These are phyloP conservation scores for Suhomyces bolitotheri DNA, from an alignment of 1,139 yeast species.

Conservation along the genomic window DNA sequence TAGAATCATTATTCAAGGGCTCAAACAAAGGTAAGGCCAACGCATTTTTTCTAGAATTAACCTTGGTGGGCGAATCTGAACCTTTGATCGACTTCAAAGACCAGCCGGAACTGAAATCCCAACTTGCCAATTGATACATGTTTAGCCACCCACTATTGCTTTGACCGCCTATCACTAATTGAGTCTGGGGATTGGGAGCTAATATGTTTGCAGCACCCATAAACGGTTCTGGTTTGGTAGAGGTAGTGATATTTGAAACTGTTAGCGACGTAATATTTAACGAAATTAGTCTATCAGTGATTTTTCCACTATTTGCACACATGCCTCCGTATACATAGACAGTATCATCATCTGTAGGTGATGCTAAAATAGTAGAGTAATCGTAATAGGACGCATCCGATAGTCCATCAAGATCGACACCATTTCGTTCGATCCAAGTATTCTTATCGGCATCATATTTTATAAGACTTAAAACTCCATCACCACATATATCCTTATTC, in stretches of 20 bases:
- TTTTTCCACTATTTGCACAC: constrained; percentile 20
- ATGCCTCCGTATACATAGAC: constrained; percentile 54
- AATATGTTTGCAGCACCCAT: constrained; percentile 47
- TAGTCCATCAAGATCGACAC: constrained; percentile 25
- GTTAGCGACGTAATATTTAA: constrained; percentile 24
- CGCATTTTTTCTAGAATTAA: constrained; percentile 51
- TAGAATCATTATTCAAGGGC: constrained; percentile 22
- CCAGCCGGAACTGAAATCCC: constrained; percentile 63
- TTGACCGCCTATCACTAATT: constrained; percentile 54
- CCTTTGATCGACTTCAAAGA: constrained; percentile 38
- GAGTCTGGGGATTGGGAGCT: constrained; percentile 43
- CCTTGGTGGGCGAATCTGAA: constrained; percentile 20
- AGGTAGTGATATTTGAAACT: constrained; percentile 37
- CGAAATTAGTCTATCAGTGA: constrained; percentile 41
- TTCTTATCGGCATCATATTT: constrained; percentile 23
- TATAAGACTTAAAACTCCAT: constrained; percentile 27
- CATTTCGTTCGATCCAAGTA: constrained; percentile 26
- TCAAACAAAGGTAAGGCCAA: constrained; percentile 48
- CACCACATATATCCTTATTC: constrained; percentile 29
- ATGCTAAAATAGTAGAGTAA: constrained; percentile 38
- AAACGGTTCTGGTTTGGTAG: constrained; percentile 53
- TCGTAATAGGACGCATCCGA: constrained; percentile 34
- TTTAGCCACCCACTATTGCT: constrained; percentile 58
- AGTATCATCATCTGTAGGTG: constrained; percentile 29
- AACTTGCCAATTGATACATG: constrained; percentile 59